Evolutionary conservation across 1,139 yeast genomes (phyloP).

Genomic region (Lodderomyces oxycetoniae): DNA sequence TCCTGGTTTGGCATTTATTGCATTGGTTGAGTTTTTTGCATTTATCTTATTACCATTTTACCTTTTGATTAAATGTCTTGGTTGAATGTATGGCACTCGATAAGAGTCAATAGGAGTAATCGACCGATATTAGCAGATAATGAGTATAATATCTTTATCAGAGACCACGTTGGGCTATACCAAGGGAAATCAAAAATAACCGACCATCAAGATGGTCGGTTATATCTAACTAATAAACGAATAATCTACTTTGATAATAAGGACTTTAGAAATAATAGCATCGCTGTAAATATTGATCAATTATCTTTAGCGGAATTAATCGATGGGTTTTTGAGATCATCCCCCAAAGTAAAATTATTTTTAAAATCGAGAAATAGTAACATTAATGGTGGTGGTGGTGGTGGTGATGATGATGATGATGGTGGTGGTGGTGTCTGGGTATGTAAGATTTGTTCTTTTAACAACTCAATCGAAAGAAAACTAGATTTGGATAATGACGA

Average conservation of each 20-base stretch:
- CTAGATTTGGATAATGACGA: constrained; percentile 27
- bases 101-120: constrained; percentile 40
- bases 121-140: constrained; percentile 39
- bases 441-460: constrained; percentile 77
- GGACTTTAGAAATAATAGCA: constrained; percentile 34
- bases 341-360: constrained; percentile 62
- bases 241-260: constrained; percentile 66
- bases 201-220: constrained; percentile 67
- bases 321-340: constrained; percentile 67
- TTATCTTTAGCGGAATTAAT: constrained; percentile 44
- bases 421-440: constrained; percentile 48
- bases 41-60: background rate
- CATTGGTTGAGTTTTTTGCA: background rate
- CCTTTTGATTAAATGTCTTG: constrained; percentile 10
- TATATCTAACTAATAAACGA: constrained; percentile 71
- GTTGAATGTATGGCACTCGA: constrained; percentile 33
- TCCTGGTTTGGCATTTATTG: background rate
- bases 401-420: constrained; percentile 5
- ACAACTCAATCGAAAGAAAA: constrained; percentile 45
- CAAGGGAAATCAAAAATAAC: constrained; percentile 64
- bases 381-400: background rate
- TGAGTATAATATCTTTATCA: constrained; percentile 45
- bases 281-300: constrained; percentile 47
- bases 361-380: constrained; percentile 11
- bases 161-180: constrained; percentile 61